Base-by-base conservation (phyloP, 768 basidiomycete species). In the Suillus cothurnatus region DNA sequence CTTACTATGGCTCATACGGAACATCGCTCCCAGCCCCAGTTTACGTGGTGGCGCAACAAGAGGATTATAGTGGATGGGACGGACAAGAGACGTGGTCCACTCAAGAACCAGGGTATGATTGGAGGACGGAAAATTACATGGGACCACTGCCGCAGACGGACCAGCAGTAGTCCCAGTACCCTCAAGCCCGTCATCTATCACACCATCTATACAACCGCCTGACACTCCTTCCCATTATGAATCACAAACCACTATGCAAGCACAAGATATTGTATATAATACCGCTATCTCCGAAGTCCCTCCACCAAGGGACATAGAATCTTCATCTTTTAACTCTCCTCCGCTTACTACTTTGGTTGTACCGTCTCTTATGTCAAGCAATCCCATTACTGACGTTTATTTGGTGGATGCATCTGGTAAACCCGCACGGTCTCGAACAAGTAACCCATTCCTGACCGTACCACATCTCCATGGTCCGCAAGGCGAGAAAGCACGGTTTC, bases 401-500 rank as follows among this genome's bases (percentile, higher is more conserved):
- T 8, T n/a, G 38, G 14, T 61, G 58, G 64, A 64, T 21, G 32
- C 26, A 23, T 23, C 36, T 0, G 58, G 64, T 23, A 47, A 64
- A n/a, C 45, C 15, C 0, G 15, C 39, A 39, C 6, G 2, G 39
- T 34, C 47, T 2, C 8, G 7, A n/a, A 28, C 34, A 2, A 47
- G 64, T 7, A 8, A 28, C 2, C 64, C 17, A 5, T 65, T 65
- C 38, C 11, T 53, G 19, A 32, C 57, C 0, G 31, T 49, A 2
- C 28, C 49, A 2, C 4, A 36, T 14, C 15, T 71, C 26, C 49
- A 68, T 1, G 64, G 72, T 26, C 69, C 69, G 6, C 26, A 58
- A 11, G 72, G 72, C 0, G 69, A 71, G 23, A 26, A 53, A 26
- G 67, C 57, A 4, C 28, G 67, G 14, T 53, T 69, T 12, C 28